These are phyloP conservation scores for Talaromyces piceae DNA, from an alignment of 2,329 filamentous ascomycete species.

Conservation along the genomic window DNA sequence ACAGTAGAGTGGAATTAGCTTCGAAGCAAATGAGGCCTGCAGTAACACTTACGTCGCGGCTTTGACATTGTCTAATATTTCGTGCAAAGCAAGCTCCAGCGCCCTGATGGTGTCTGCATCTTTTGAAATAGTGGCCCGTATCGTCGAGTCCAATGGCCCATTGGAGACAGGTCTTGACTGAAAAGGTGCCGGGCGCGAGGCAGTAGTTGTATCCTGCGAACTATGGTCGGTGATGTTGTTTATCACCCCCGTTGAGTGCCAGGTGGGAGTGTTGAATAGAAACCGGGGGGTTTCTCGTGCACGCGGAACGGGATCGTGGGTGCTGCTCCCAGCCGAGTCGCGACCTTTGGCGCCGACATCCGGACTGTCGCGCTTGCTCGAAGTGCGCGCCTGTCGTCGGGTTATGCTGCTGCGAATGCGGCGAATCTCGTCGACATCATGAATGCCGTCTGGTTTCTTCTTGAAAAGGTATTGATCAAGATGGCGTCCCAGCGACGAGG, in stretches of 20 bases:
- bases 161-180: slow-evolving; percentile 25
- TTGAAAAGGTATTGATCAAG: slow-evolving; percentile 90
- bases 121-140: slow-evolving; percentile 55
- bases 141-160: slow-evolving; percentile 45
- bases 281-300: slow-evolving; percentile 33
- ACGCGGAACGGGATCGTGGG: slow-evolving; percentile 30
- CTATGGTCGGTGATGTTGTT: slow-evolving; percentile 59
- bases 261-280: slow-evolving; percentile 57
- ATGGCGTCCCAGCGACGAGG: slow-evolving; percentile 85
- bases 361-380: slow-evolving; percentile 54
- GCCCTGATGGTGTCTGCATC: slow-evolving; percentile 79
- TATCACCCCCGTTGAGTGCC: slow-evolving; percentile 72
- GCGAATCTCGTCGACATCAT: slow-evolving; percentile 82
- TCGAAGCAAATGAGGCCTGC: neutral
- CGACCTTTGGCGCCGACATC: slow-evolving; percentile 46
- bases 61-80: slow-evolving; percentile 71
- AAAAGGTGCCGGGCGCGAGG: slow-evolving; percentile 23
- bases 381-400: slow-evolving; percentile 67
- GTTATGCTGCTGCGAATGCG: slow-evolving; percentile 81
- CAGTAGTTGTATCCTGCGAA: slow-evolving; percentile 28
- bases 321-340: slow-evolving; percentile 23
- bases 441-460: slow-evolving; percentile 87
- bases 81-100: slow-evolving; percentile 74
- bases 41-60: slow-evolving; percentile 63
- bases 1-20: slow-evolving; percentile 1